These are phyloP conservation scores for Pinus tabuliformis DNA, from an alignment of 75 land plant genomes.

Conservation along the genomic window DNA sequence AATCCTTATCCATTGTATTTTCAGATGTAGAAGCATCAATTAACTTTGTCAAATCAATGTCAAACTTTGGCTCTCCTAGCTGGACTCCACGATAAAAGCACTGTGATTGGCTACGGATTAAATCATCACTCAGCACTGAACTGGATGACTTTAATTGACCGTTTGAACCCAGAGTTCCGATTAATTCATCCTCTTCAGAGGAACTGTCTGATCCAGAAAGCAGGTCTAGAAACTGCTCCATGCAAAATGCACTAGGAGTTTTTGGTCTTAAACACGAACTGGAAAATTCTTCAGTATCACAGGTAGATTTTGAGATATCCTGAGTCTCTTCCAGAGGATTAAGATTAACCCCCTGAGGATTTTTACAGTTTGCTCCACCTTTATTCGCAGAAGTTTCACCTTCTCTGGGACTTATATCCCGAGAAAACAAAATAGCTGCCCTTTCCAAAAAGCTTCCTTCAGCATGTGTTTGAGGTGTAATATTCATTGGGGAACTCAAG, in stretches of 20 bases:
- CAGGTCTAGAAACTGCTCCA: background rate
- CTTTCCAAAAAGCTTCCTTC: background rate
- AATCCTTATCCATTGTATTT: background rate
- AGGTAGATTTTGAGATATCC: slow-evolving; percentile 1
- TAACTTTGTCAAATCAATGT: background rate
- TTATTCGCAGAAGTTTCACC: background rate
- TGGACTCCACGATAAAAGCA: background rate
- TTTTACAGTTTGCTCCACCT: background rate
- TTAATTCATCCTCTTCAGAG: background rate
- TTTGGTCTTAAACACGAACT: background rate
- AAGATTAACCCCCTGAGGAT: background rate
- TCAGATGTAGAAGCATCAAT: background rate
- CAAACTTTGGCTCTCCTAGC: background rate
- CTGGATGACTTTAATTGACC: background rate
- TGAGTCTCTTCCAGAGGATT: background rate
- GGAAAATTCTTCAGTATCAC: background rate
- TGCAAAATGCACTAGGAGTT: background rate
- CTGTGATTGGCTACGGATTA: background rate
- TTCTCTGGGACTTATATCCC: background rate
- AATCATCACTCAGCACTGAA: background rate
- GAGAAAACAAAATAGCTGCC: slow-evolving; percentile 1
- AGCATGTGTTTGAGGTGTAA: background rate
- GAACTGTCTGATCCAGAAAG: background rate
- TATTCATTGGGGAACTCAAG: background rate
- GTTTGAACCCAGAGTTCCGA: background rate